Evolutionary conservation across 2,329 filamentous ascomycete species (phyloP), one percentile per base, ranked within the genome.

Genomic region (Dactylellina parvicollis): DNA sequence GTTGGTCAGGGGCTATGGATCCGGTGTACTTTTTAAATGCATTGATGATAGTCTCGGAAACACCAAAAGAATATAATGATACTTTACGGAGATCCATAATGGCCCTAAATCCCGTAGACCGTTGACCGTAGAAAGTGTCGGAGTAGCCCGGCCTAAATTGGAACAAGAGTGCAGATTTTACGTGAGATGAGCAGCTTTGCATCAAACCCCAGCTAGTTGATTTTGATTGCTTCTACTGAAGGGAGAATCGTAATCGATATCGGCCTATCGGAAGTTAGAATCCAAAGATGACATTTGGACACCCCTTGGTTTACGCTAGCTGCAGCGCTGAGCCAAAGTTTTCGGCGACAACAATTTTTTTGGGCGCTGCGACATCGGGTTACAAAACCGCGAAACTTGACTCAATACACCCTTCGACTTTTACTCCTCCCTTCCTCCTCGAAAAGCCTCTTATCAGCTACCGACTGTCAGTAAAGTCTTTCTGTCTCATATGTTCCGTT

Each of bases 1-100:
- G 67, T 72, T 72, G 57, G 66, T 50, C 64, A 30, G 57, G 60
- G 65, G 65, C 67, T 72, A 72, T 72, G 67, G 67, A 72, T 72
- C 67, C 59, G 59, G 67, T 72, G 67, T 65, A 65, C 67, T 65
- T 72, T 64, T 65, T 64, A 61, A 65, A 72, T 72, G 67, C 67
- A 72, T 72, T 72, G 67, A 72, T 60, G 67, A 72, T 72, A 72
- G 67, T 72, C 67, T 65, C 66, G 59, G 66, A 71, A 71, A 64
- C 47, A 62, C 59, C 60, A 62, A 65, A 72, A 72, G 67, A 72
- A 72, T 65, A 65, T 65, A 65, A 72, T 72, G 59, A 72, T 72
- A 64, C 44, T 22, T 59, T 64, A 72, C 46, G 59, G 67, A 72
- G 67, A 71, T 46, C 66, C 22, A 14, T 56, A 18, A 7, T 16